These are phyloP conservation scores for Xylaria acuta DNA, from an alignment of 495 filamentous ascomycete species.

Conservation along the genomic window DNA sequence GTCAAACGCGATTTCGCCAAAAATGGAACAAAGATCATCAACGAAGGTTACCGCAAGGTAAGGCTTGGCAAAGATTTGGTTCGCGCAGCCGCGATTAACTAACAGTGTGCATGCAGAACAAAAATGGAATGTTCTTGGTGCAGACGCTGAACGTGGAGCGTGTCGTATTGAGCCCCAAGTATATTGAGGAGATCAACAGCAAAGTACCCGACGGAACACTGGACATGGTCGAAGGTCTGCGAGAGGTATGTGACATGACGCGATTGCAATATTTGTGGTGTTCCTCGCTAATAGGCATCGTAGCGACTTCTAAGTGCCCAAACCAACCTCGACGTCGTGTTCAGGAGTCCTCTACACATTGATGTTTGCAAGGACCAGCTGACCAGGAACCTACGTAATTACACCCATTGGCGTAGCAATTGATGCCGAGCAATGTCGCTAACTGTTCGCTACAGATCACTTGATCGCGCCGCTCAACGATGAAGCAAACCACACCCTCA, in stretches of 20 bases:
- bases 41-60: constrained; percentile 28
- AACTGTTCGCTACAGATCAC: constrained; percentile 19
- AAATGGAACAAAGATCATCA: constrained; percentile 30
- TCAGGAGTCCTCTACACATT: constrained; percentile 29
- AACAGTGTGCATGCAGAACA: constrained; percentile 22
- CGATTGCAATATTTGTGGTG: neutral
- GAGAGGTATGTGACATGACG: constrained; percentile 18
- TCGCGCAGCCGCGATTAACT: neutral
- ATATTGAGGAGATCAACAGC: constrained; percentile 33
- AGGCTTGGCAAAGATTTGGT: neutral
- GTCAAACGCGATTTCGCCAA: constrained; percentile 31
- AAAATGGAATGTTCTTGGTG: constrained; percentile 29
- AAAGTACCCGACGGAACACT: constrained; percentile 27
- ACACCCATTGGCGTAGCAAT: neutral
- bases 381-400: constrained; percentile 27
- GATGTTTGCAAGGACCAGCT: constrained; percentile 31
- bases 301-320: constrained; percentile 28
- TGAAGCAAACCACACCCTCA: constrained; percentile 25
- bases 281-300: constrained; percentile 8
- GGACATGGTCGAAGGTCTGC: constrained; percentile 30
- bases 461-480: constrained; percentile 27
- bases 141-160: constrained; percentile 31
- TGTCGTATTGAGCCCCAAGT: constrained; percentile 32
- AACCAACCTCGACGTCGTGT: constrained; percentile 32
- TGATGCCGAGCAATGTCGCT: neutral